Evolutionary conservation across 768 basidiomycete genomes (phyloP).

Genomic region (Suillus americanus): DNA sequence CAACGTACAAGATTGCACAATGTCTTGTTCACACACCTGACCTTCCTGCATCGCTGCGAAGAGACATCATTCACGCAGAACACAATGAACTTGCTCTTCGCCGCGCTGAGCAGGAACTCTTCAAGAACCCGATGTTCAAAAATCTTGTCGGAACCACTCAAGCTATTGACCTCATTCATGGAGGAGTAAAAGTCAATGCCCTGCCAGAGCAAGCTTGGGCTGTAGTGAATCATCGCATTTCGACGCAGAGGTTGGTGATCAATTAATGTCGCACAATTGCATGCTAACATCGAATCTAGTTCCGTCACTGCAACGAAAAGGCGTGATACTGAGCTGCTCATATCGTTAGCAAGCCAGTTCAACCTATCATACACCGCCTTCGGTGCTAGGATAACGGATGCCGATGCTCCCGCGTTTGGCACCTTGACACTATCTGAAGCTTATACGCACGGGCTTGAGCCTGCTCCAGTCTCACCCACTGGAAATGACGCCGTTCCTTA

Average conservation of each 20-base stretch:
- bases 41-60: conserved; percentile 48
- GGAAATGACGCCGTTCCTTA: conserved; percentile 38
- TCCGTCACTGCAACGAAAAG: conserved; percentile 43
- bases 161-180: conserved; percentile 60
- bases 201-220: conserved; percentile 76
- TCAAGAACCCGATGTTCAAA: conserved; percentile 38
- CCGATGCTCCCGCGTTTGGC: conserved; percentile 38
- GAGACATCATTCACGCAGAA: conserved; percentile 45
- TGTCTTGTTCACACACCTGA: conserved; percentile 66
- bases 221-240: conserved; percentile 72
- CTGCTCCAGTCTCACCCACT: conserved; percentile 62
- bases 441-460: conserved; percentile 51
- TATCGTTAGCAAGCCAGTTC: conserved; percentile 46
- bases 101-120: conserved; percentile 48
- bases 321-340: conserved; percentile 44
- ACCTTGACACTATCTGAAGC: conserved; percentile 50
- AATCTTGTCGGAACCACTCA: conserved; percentile 65
- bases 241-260: conserved; percentile 49
- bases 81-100: conserved; percentile 51
- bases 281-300: conserved; percentile 11
- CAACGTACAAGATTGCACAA: conserved; percentile 58
- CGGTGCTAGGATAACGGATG: conserved; percentile 39
- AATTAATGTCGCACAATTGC: neutral
- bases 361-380: conserved; percentile 65
- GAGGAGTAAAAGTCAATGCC: conserved; percentile 77